These are phyloP conservation scores for Cruciata laevipes DNA, from an alignment of 257 asterid species.

Conservation along the genomic window DNA sequence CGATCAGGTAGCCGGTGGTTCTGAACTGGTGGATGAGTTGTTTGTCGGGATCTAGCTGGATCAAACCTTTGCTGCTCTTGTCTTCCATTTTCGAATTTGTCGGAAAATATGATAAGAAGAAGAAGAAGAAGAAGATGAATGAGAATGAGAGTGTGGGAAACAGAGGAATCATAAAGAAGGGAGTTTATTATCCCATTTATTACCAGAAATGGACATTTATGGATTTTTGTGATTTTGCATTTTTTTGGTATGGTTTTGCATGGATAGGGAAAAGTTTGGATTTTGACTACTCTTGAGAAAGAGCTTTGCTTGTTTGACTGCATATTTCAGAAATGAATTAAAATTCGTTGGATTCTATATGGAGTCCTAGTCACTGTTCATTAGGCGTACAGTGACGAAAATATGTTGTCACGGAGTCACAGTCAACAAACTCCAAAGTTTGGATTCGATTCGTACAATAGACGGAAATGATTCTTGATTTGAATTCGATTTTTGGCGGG, in stretches of 20 bases:
- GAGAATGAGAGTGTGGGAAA: no score
- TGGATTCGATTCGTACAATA: not conserved
- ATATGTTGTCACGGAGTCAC: no score
- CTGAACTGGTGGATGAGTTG: not conserved
- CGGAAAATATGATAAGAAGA: no score
- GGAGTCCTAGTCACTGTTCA: no score
- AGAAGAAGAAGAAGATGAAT: no score
- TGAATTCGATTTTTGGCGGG: not conserved
- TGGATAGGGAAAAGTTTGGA: not conserved
- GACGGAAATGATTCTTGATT: not conserved
- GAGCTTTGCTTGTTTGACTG: not conserved
- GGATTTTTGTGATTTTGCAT: not conserved
- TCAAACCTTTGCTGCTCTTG: not conserved
- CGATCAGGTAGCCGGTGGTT: conserved; percentile 14
- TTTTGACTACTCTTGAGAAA: not conserved
- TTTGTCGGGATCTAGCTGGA: conserved; percentile 5
- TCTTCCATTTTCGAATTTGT: not conserved
- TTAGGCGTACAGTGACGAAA: no score
- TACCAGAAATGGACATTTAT: no score
- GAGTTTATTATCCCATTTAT: no score
- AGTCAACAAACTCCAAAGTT: not conserved
- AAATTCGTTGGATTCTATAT: no score
- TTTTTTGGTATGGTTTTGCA: not conserved
- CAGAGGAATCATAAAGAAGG: no score
- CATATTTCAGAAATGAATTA: no score